Evolutionary conservation across 768 basidiomycete species (phyloP), one percentile per base, ranked within the genome.

Genomic region (Trametes gibbosa): DNA sequence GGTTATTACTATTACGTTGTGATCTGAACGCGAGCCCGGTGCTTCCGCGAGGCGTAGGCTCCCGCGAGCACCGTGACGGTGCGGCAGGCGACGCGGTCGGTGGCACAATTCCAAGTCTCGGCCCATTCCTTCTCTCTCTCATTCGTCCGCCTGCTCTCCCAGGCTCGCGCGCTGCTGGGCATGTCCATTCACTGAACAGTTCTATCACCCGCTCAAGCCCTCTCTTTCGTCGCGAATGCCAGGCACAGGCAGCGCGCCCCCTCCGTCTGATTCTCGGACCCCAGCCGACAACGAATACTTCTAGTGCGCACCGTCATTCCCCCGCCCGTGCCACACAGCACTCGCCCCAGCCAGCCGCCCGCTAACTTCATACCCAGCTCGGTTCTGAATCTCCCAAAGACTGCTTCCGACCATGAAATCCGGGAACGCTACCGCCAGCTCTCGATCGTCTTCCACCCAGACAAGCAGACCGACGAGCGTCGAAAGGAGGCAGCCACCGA

Each of bases 381-480:
- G 9, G 80, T 92, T 35, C 80, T 93, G 43, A 93, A 93, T 68
- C 70, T 94, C 48, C 79, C 85, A 16, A 78, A 72, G 50, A 77
- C 80, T 5, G 89, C 90, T 0, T 82, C 85, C 1, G 79, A 82
- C 57, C 74, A 75, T 48, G 89, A 92, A 66, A 86, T 94, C 59
- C 79, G 89, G 49, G 90, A 92, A 56, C 79, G 85, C 35, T 89
- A 92, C 70, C 77, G 82, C 41, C 69, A 82, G 5, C 72, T 94
- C 25, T 92, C 92, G 4, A 79, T 93, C 27, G 74, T 87, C 19
- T 92, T 90, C 63, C 92, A 96, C 65, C 92, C 92, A 0, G 92
- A 96, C 79, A 88, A 87, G 68, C 89, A 93, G 59, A 79, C 77
- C 21, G 82, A 84, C 66, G 80, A 82, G 52, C 70, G 70, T 17